Evolutionary conservation across 2,329 filamentous ascomycete species (phyloP).

Genomic region (Lecanicillium sp.): DNA sequence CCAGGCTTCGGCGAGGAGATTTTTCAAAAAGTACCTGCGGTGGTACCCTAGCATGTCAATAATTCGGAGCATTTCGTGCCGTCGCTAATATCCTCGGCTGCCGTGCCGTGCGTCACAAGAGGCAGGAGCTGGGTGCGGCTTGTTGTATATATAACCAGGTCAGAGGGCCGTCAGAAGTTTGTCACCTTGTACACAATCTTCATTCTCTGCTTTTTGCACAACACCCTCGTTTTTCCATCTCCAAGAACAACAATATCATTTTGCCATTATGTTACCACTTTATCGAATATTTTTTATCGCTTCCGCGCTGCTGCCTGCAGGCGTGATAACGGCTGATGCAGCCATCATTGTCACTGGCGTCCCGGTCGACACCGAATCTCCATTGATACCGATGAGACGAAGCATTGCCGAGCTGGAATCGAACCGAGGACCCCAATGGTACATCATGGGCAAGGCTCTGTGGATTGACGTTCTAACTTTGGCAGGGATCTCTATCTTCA

Average conservation of each 20-base stretch:
- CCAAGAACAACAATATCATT: not conserved
- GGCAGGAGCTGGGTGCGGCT: constrained; percentile 3
- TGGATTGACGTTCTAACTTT: too few relatives aligned
- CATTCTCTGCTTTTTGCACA: not conserved
- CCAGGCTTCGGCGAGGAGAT: too few relatives aligned
- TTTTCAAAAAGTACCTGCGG: too few relatives aligned
- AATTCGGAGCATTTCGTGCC: not conserved
- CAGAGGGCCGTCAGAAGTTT: not conserved
- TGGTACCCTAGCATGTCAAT: not conserved
- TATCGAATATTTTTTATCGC: constrained; percentile 8
- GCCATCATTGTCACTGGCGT: constrained; percentile 31
- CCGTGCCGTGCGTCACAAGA: not conserved
- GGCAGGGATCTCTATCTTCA: constrained; percentile 45
- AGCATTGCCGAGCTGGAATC: constrained; percentile 42
- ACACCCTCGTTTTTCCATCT: not conserved
- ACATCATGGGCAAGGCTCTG: too few relatives aligned
- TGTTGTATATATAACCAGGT: too few relatives aligned
- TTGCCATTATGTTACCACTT: constrained; percentile 4
- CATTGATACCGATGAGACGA: constrained; percentile 37
- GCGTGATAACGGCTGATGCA: not conserved
- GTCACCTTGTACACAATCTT: not conserved
- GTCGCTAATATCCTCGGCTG: not conserved
- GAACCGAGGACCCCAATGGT: constrained; percentile 40
- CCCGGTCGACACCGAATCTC: constrained; percentile 29
- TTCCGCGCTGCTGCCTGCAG: not conserved